Base-by-base conservation (phyloP, 2,329 filamentous ascomycete genomes). In the Aspergillus intermedius region DNA sequence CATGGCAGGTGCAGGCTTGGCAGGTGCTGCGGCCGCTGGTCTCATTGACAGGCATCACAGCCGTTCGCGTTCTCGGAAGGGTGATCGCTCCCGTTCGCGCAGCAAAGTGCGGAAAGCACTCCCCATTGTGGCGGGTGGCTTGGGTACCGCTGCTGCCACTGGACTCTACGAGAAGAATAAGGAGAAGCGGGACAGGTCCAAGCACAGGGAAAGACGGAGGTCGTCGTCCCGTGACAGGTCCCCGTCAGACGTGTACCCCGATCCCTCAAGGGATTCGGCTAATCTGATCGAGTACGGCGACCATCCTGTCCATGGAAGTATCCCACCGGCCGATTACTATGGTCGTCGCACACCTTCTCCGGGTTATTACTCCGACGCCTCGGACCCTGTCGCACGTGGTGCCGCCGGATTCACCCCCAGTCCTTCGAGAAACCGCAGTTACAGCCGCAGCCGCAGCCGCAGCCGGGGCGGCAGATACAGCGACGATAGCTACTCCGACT, bases 251-350 rank as follows among this genome's bases (percentile, higher is more conserved):
- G 56, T 57, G n/a, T 70, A 73, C 49, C 62, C 68, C 15, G 71
- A 74, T 46, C 64, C 65, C 19, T 52, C 63, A 12, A 61, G 65
- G 28, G 71, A 74, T 57, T 72, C 68, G 56, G 69, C 74, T 59
- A 75, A 72, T 51, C 67, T 84, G 65, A 81, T 84, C 68, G 81
- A 83, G 63, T 84, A 85, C 64, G 82, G 81, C 54, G 74, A 77
- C 61, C 77, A 80, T 60, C 81, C 81, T 6, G 79, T 84, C 47
- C 76, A 80, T 56, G 76, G 78, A 57, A 79, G 79, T 57, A 73
- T 74, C 44, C 72, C 68, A 21, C 60, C 69, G 22, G 71, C 69
- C 46, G 69, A 74, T 52, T 74, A 75, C 53, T 73, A 75, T 52
- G 69, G 73, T 21, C 67, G 70, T 21, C 68, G 72, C 2, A 51